Evolutionary conservation across 2,329 filamentous ascomycete genomes (phyloP).

Genomic region (Thelonectria rubi): DNA sequence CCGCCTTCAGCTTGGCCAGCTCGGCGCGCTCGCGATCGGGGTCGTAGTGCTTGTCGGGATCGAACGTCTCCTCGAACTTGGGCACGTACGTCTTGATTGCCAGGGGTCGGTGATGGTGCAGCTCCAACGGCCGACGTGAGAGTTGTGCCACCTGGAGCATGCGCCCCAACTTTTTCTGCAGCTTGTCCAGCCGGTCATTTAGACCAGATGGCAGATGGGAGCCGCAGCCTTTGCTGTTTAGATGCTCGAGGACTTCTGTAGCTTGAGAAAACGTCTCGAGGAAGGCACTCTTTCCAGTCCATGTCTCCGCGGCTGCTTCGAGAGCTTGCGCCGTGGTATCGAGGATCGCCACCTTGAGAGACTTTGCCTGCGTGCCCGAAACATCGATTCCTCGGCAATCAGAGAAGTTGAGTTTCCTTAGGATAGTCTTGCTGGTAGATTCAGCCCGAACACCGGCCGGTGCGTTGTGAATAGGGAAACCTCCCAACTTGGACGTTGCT

Average conservation of each 20-base stretch:
- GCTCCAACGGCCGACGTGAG: constrained; percentile 78
- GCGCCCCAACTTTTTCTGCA: constrained; percentile 57
- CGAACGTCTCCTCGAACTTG: constrained; percentile 96
- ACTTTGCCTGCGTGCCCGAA: constrained; percentile 46
- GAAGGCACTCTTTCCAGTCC: constrained; percentile 78
- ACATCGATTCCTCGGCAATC: constrained; percentile 59
- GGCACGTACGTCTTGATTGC: constrained; percentile 89
- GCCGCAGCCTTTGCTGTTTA: constrained; percentile 63
- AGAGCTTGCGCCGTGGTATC: constrained; percentile 72
- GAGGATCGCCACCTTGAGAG: constrained; percentile 67
- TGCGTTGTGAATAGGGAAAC: constrained; percentile 70
- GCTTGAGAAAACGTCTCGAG: constrained; percentile 79
- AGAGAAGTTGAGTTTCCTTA: constrained; percentile 66
- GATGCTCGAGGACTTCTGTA: constrained; percentile 65
- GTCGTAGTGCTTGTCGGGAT: constrained; percentile 97
- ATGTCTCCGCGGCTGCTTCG: constrained; percentile 74
- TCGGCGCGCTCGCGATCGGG: constrained; percentile 91
- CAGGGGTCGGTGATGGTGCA: constrained; percentile 88
- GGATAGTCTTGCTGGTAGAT: constrained; percentile 49
- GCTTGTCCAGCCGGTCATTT: constrained; percentile 52
- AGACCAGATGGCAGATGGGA: constrained; percentile 59
- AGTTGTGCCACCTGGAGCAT: constrained; percentile 70
- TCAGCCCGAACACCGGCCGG: constrained; percentile 60
- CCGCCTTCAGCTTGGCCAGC: constrained; percentile 81
- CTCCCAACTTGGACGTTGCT: constrained; percentile 57